Conservation (phyloP, 768 basidiomycete genomes). For the Hortiboletus campestris region DNA sequence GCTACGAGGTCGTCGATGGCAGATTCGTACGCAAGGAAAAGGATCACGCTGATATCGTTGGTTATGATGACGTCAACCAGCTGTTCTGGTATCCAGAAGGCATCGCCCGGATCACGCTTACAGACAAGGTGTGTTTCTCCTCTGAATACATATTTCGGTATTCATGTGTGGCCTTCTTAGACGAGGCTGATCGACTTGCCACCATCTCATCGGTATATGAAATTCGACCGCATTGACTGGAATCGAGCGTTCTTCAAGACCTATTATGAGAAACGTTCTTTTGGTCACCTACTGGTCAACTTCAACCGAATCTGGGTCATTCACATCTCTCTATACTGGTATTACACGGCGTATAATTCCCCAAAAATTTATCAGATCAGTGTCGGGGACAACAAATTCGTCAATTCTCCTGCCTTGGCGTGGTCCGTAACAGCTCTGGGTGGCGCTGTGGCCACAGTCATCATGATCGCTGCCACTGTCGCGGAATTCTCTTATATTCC, state of each 20-base stretch:
- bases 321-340: constrained; percentile 93
- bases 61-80: constrained; percentile 99
- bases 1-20: constrained; percentile 93
- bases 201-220: constrained; percentile 92
- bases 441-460: constrained; percentile 91
- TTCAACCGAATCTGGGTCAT: constrained; percentile 99
- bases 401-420: constrained; percentile 71
- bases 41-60: constrained; percentile 93
- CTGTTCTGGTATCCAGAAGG: constrained; percentile 99
- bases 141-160: not conserved
- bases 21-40: constrained; percentile 91
- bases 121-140: constrained; percentile 68
- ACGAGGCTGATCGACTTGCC: constrained; percentile 89
- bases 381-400: constrained; percentile 34
- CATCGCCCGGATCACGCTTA: constrained; percentile 85
- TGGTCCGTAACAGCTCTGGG: constrained; percentile 96
- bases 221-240: constrained; percentile 97
- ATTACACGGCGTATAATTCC: constrained; percentile 93
- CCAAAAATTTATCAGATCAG: constrained; percentile 72
- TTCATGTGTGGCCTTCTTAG: constrained; percentile 37
- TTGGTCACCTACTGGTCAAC: constrained; percentile 96
- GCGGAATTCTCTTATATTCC: constrained; percentile 98
- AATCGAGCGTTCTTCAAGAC: constrained; percentile 97
- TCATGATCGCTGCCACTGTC: constrained; percentile 94
- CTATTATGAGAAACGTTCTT: constrained; percentile 95